phyloP scores from a whole-genome alignment of 2,329 filamentous ascomycete genomes.

The Nothopassalora personata region DNA sequence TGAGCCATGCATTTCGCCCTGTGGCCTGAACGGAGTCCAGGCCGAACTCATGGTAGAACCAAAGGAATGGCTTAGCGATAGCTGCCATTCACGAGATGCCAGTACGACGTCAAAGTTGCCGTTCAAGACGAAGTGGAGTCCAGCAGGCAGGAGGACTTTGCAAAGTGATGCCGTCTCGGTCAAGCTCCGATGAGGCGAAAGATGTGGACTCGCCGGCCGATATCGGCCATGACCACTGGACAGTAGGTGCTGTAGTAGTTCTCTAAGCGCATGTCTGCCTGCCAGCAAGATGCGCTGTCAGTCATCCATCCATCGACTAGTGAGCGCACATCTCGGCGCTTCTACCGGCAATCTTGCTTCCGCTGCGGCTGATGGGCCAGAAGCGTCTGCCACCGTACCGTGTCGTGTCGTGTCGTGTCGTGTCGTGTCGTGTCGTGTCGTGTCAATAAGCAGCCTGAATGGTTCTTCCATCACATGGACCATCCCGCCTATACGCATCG shows the following conservation, averaged over 20 bases:
- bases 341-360: not conserved
- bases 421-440: not conserved
- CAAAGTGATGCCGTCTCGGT: not conserved
- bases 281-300: too few relatives aligned
- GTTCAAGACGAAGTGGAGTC: not conserved
- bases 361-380: not conserved
- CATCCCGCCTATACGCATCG: not conserved
- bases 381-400: too few relatives aligned
- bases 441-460: not conserved
- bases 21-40: slow-evolving; percentile 29
- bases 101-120: slow-evolving; percentile 6
- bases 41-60: slow-evolving; percentile 33
- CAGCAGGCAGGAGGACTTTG: not conserved
- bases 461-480: not conserved
- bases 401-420: too few relatives aligned
- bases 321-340: too few relatives aligned
- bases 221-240: too few relatives aligned
- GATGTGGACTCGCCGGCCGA: not conserved
- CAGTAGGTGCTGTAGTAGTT: too few relatives aligned
- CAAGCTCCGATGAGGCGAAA: not conserved
- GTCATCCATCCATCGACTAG: too few relatives aligned
- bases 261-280: too few relatives aligned
- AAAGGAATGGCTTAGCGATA: slow-evolving; percentile 19
- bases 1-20: slow-evolving; percentile 46
- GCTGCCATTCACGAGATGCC: slow-evolving; percentile 17